Conservation (phyloP, 1,284 basidiomycete species). For the Rhodotorula sp. region DNA sequence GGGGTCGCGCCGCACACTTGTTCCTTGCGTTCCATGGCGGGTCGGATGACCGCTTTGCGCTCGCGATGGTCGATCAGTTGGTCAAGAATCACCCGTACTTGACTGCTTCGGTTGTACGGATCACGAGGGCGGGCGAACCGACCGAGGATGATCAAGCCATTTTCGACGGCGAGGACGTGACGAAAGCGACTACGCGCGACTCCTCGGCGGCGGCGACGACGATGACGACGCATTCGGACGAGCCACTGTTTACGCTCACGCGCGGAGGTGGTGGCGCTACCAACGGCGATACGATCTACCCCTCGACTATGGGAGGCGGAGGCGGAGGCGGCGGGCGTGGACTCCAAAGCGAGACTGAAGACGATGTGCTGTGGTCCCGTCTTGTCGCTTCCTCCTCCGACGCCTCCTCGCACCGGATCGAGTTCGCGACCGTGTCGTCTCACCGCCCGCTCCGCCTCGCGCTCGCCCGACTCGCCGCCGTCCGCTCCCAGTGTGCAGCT, state of each 20-base stretch:
- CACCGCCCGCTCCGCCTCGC: slow-evolving; percentile 45
- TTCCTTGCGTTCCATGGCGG: slow-evolving; percentile 90
- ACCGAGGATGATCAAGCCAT: slow-evolving; percentile 36
- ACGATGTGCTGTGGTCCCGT: slow-evolving; percentile 56
- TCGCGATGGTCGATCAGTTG: slow-evolving; percentile 75
- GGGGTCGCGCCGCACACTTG: slow-evolving; percentile 59
- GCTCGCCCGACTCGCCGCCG: slow-evolving; percentile 55
- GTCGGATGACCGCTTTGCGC: slow-evolving; percentile 81
- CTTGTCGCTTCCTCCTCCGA: slow-evolving; percentile 29
- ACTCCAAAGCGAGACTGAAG: slow-evolving; percentile 59
- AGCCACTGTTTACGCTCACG: not conserved
- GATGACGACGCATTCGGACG: not conserved
- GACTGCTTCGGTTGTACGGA: slow-evolving; percentile 67
- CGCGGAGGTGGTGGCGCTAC: slow-evolving; percentile 17
- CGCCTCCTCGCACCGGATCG: slow-evolving; percentile 32
- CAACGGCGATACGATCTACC: slow-evolving; percentile 55
- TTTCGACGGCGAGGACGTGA: slow-evolving; percentile 44
- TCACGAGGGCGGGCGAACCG: slow-evolving; percentile 49
- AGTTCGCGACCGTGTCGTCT: slow-evolving; percentile 13
- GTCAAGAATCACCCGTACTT: slow-evolving; percentile 62
- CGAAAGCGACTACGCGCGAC: slow-evolving; percentile 33
- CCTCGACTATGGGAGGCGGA: slow-evolving; percentile 55
- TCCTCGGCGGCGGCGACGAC: not conserved
- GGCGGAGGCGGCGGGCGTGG: not conserved
- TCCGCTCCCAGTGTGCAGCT: slow-evolving; percentile 44